phyloP scores from a whole-genome alignment of 1,284 basidiomycete species.

The Kalmanozyma brasiliensis region DNA sequence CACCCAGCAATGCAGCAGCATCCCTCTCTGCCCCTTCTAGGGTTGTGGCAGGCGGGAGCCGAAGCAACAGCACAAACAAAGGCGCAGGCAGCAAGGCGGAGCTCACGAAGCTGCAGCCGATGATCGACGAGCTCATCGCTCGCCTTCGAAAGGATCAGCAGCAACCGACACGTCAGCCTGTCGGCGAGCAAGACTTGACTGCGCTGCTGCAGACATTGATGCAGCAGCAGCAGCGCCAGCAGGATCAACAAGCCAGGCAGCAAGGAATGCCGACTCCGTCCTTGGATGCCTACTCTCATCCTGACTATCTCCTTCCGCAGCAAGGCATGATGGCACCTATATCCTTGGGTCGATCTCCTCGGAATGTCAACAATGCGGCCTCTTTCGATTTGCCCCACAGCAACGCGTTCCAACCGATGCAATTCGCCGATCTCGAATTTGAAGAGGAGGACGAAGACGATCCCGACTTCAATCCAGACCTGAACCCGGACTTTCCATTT shows the following conservation, averaged over 20 bases:
- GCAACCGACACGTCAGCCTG: slow-evolving; percentile 29
- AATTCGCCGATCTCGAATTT: slow-evolving; percentile 54
- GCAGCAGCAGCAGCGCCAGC: slow-evolving; percentile 49
- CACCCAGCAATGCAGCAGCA: slow-evolving; percentile 13
- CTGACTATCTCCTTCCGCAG: slow-evolving; percentile 1
- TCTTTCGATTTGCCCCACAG: slow-evolving; percentile 3
- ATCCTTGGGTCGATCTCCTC: slow-evolving; percentile 1
- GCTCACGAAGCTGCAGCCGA: slow-evolving; percentile 40
- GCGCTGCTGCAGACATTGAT: slow-evolving; percentile 54
- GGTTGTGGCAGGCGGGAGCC: slow-evolving; percentile 2
- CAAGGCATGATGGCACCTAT: slow-evolving; percentile 3
- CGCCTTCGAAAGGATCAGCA: slow-evolving; percentile 42
- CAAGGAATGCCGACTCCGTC: neutral
- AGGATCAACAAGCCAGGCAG: slow-evolving; percentile 15
- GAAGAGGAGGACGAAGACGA: slow-evolving; percentile 61
- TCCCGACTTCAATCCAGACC: slow-evolving; percentile 53
- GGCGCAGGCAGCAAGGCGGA: slow-evolving; percentile 16
- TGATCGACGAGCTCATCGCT: slow-evolving; percentile 48
- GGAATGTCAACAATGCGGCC: neutral
- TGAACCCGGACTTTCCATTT: slow-evolving; percentile 48
- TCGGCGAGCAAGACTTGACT: slow-evolving; percentile 55
- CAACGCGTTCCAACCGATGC: slow-evolving; percentile 12
- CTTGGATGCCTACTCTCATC: neutral
- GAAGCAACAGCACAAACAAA: neutral
- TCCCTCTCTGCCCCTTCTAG: slow-evolving; percentile 1